Evolutionary conservation across 768 basidiomycete genomes (phyloP).

Genomic region (Fomitopsis serialis): DNA sequence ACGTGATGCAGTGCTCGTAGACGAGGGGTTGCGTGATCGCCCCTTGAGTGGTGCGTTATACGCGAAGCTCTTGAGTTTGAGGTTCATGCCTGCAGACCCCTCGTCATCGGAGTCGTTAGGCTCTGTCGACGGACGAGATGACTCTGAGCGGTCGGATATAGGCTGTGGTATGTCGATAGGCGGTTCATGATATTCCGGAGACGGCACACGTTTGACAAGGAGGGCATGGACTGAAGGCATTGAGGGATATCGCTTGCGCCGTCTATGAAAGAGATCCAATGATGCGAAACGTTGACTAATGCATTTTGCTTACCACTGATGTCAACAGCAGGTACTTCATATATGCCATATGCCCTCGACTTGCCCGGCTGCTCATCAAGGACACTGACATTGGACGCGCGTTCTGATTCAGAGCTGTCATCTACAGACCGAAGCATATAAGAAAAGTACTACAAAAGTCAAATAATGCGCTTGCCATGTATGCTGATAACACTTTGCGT

Average conservation of each 20-base stretch:
- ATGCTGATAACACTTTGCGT: not conserved
- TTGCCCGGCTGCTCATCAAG: no score
- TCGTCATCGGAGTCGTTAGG: constrained; percentile 20
- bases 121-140: not conserved
- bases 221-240: not conserved
- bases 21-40: not conserved
- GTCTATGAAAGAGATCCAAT: not conserved
- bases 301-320: not conserved
- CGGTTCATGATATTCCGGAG: not conserved
- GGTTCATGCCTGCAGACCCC: constrained; percentile 19
- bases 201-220: not conserved
- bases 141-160: not conserved
- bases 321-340: no score
- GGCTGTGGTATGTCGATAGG: not conserved
- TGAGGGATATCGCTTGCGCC: not conserved
- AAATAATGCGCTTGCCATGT: not conserved
- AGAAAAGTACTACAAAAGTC: not conserved
- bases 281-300: not conserved
- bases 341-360: no score
- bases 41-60: constrained; percentile 16
- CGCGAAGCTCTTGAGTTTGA: constrained; percentile 41
- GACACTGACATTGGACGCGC: no score
- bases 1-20: not conserved
- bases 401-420: not conserved
- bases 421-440: not conserved